These are phyloP conservation scores for Heracleum sosnowskyi DNA, from an alignment of 129 eudicot species.

Conservation along the genomic window DNA sequence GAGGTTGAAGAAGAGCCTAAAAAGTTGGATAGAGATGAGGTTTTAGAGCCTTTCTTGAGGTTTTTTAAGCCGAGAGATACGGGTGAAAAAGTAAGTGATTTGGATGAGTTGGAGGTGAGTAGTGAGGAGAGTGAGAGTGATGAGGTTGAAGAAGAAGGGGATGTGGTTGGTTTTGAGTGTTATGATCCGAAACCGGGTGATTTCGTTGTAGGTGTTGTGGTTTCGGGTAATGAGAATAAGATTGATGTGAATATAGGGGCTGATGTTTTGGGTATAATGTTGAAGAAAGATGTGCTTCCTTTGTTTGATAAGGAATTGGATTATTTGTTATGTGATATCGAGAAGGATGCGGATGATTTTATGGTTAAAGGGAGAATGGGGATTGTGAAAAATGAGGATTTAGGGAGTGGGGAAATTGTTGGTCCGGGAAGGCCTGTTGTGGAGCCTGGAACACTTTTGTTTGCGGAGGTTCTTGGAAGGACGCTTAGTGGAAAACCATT, in stretches of 20 bases:
- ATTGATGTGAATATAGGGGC: slow-evolving; percentile 98
- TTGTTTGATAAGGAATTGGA: slow-evolving; percentile 81
- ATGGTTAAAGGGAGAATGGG: slow-evolving; percentile 64
- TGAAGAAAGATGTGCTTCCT: slow-evolving; percentile 90
- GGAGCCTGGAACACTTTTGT: slow-evolving; percentile 73
- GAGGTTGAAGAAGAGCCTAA: slow-evolving; percentile 17
- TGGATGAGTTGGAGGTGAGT: slow-evolving; percentile 18
- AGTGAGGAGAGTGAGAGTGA: slow-evolving; percentile 19
- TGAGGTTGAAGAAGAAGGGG: slow-evolving; percentile 20
- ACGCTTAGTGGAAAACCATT: slow-evolving; percentile 87
- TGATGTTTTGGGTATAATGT: slow-evolving; percentile 74
- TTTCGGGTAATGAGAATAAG: slow-evolving; percentile 86
- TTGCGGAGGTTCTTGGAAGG: slow-evolving; percentile 40
- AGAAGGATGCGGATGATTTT: slow-evolving; percentile 52
- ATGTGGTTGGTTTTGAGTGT: slow-evolving; percentile 59
- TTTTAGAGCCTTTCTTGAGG: slow-evolving; percentile 69
- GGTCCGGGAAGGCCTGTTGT: slow-evolving; percentile 65
- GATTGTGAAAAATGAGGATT: slow-evolving; percentile 53
- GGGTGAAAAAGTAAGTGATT: slow-evolving; percentile 25
- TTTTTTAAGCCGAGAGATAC: slow-evolving; percentile 54
- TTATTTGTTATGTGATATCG: slow-evolving; percentile 62
- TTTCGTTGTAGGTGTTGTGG: slow-evolving; percentile 90
- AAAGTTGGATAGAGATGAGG: slow-evolving; percentile 51
- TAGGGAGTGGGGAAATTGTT: slow-evolving; percentile 29
- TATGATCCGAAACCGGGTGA: slow-evolving; percentile 89